Evolutionary conservation across 208 protist genomes (phyloP).

Genomic region (Wallacemonas collosoma): DNA sequence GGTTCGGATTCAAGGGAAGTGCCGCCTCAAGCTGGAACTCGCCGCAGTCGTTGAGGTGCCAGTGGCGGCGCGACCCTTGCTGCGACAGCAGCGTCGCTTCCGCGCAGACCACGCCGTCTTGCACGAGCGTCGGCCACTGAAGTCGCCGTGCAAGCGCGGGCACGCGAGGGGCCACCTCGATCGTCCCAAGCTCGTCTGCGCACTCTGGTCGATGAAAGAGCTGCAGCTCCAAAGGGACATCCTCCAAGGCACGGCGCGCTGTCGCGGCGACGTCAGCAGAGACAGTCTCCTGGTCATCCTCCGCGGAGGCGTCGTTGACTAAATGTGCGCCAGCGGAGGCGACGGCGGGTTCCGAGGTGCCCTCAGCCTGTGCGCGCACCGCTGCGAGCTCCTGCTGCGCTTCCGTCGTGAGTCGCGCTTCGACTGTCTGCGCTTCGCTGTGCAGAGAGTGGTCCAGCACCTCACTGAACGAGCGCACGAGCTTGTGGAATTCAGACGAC

Average conservation of each 20-base stretch:
- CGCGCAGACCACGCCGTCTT: conserved; percentile 78
- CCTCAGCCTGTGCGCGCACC: conserved; percentile 5
- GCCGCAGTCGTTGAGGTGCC: conserved; percentile 91
- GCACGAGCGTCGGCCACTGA: conserved; percentile 76
- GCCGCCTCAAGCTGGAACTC: conserved; percentile 88
- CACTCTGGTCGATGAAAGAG: conserved; percentile 81
- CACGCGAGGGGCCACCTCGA: conserved; percentile 32
- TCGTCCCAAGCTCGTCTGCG: conserved; percentile 19
- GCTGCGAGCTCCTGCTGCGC: conserved; percentile 27
- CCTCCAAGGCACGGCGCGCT: conserved; percentile 17
- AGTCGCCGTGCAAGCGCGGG: conserved; percentile 64
- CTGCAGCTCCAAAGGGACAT: conserved; percentile 76
- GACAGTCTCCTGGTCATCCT: conserved; percentile 6
- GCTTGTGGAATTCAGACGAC: conserved; percentile 63
- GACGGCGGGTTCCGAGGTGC: not conserved
- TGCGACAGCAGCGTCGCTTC: conserved; percentile 84
- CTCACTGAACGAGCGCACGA: conserved; percentile 77
- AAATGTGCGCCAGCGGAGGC: not conserved
- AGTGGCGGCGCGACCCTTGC: conserved; percentile 75
- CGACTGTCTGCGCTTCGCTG: conserved; percentile 10
- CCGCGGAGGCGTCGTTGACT: not conserved
- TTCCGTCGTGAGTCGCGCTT: conserved; percentile 7
- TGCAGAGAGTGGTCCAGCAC: conserved; percentile 61
- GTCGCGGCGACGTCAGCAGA: conserved; percentile 11
- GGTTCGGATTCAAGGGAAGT: conserved; percentile 40